Percentiles rank a stretch among this genome's conserved stretches.
phyloP scores from a whole-genome alignment of 2,329 filamentous ascomycete species.

The Pochonia chlamydosporia region DNA sequence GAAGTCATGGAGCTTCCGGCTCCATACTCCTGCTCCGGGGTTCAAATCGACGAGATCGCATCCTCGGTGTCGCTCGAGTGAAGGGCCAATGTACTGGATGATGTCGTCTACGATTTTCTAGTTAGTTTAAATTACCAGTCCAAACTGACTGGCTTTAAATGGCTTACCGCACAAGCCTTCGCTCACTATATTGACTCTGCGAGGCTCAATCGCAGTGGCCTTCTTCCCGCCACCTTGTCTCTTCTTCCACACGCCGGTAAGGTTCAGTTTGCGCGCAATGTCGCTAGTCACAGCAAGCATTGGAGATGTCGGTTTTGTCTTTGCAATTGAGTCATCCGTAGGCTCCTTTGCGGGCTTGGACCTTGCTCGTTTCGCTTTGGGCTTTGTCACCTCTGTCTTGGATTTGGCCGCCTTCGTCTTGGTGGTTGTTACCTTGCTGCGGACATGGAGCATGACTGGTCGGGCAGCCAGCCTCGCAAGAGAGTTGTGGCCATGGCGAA shows the following conservation, averaged over 20 bases:
- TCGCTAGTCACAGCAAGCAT: slow-evolving; percentile 13
- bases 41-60: slow-evolving; percentile 86
- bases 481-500: slow-evolving; percentile 2
- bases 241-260: slow-evolving; percentile 22
- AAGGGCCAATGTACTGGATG: slow-evolving; percentile 61
- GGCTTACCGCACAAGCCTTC: slow-evolving; percentile 42
- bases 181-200: slow-evolving; percentile 48
- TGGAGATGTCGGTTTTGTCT: slow-evolving; percentile 2
- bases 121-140: background rate
- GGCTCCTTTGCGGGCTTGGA: background rate
- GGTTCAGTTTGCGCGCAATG: slow-evolving; percentile 18
- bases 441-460: slow-evolving; percentile 5
- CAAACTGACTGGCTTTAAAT: background rate
- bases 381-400: background rate
- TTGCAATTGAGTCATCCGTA: background rate
- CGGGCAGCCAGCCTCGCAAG: slow-evolving; percentile 8
- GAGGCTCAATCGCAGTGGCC: slow-evolving; percentile 18
- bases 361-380: background rate
- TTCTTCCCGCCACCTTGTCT: slow-evolving; percentile 11
- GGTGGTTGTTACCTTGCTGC: slow-evolving; percentile 7
- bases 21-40: slow-evolving; percentile 75
- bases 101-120: slow-evolving; percentile 53
- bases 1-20: slow-evolving; percentile 65
- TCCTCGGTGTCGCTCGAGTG: slow-evolving; percentile 63
- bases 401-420: background rate